Base-by-base conservation (phyloP, 148 eudicot species). In the Camellia granthamiana region DNA sequence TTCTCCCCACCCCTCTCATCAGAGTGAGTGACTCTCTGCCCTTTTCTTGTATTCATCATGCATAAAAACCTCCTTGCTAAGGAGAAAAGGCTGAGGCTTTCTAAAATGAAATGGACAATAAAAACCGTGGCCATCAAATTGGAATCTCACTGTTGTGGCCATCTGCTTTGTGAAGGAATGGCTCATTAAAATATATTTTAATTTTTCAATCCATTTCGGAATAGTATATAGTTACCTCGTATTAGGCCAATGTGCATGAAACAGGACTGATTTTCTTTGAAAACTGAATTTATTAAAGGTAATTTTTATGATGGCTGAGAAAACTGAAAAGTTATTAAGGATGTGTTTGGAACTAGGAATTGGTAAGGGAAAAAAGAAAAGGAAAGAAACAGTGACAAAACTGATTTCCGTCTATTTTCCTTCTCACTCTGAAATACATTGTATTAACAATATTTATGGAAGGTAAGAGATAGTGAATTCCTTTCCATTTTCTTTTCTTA, bases 1-100 rank as follows among this genome's bases (percentile, higher is more conserved):
- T 41, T 95, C 98, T 68, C 85, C 94, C 77, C 92, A 93, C 69
- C 99, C 97, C 59, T 93, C 97, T 84, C 97, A 93, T 85, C 97
- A 92, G 80, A 91, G 94, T 93, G 47, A 75, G 87, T 84, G 59
- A 77, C 68, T 41, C 10, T 62, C 41, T 18, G 15, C 56, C 30
- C 21, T 18, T 64, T 49, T 83, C 52, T 12, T 66, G 16, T 15
- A 51, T 62, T 18, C 11, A n/a, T 46, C 67, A 44, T 18, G 5
- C 19, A 38, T 51, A 49, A 58, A 59, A 67, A 2, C 69, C 69
- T 76, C 47, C 42, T 60, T 65, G n/a, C 6, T 62, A 6, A 62
- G 4, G 21, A 59, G 56, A 30, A 6, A 72, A 56, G 13, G 4
- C 14, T 41, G 47, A 41, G 64, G 15, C 1, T 2, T 74, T 19